Evolutionary conservation across 1,284 basidiomycete genomes (phyloP), one percentile per base, ranked within the genome.

Genomic region (Cerrena zonata): DNA sequence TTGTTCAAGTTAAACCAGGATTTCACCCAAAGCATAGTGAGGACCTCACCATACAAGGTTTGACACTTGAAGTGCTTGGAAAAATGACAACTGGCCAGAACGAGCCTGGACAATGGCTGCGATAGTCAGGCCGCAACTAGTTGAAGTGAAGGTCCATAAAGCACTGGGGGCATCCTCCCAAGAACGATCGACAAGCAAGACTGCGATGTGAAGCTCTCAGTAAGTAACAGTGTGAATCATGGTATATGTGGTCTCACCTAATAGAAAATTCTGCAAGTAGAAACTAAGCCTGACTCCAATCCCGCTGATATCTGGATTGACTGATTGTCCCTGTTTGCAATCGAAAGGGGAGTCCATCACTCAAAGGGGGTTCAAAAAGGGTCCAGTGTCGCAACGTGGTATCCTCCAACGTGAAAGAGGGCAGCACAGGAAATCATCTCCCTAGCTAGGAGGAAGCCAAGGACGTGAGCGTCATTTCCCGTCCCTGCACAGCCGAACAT

Each of bases 91-190:
- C 10, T 63, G 48, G 2, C 57, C 48, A 25, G 58, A 45, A 24
- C 15, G 19, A 12, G 55, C 53, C 48, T 67, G 66, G 23, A 68
- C 64, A 15, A 71, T 58, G 5, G 71, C 68, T 27, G 71, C 66
- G 22, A 73, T 57, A 4, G 66, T 67, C 2, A 73, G 61, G 13
- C 72, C 70, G 52, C 69, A 69, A 50, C 66, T 70, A 5, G 69
- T 72, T 13, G 67, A 63, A 30, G 68, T 70, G 47, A 71, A 70
- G n/a, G 71, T 71, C 69, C 70, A 74, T 12, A 74, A 49, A 1
- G 70, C 64, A 41, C 62, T 63, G 5, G 68, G 65, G n/a, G 71
- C 70, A 45, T 55, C 54, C 30, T 55, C 53, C 51, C 51, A 55
- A 5, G 54, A 55, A 2, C 54, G 52, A 39, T 51, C 50, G 15